phyloP scores from a whole-genome alignment of 1,139 yeast species.

The Candida tropicalis region DNA sequence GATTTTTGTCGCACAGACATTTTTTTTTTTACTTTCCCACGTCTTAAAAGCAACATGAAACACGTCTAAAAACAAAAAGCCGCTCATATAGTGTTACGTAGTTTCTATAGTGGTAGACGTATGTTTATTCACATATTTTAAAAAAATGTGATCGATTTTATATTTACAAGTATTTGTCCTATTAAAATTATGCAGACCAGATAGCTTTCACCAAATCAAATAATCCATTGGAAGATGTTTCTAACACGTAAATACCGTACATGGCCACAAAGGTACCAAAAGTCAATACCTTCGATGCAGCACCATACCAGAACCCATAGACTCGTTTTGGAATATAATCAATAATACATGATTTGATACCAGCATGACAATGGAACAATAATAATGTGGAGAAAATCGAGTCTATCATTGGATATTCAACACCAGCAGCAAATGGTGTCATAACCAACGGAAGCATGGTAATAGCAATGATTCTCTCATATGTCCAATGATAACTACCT shows the following conservation, averaged over 20 bases:
- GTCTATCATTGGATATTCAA: slow-evolving; percentile 69
- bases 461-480: slow-evolving; percentile 69
- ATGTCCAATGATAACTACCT: slow-evolving; percentile 90
- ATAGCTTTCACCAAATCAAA: slow-evolving; percentile 46
- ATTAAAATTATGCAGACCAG: slow-evolving; percentile 35
- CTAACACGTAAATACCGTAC: slow-evolving; percentile 70
- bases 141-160: background rate
- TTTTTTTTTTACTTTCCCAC: too few relatives aligned
- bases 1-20: background rate
- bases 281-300: slow-evolving; percentile 62
- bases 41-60: too few relatives aligned
- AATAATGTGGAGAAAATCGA: slow-evolving; percentile 64
- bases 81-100: too few relatives aligned
- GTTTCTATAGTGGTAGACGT: too few relatives aligned
- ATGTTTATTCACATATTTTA: too few relatives aligned
- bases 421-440: slow-evolving; percentile 71
- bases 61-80: too few relatives aligned
- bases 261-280: slow-evolving; percentile 65
- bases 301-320: slow-evolving; percentile 65
- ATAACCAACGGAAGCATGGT: slow-evolving; percentile 75
- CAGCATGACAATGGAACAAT: slow-evolving; percentile 76
- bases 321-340: slow-evolving; percentile 87
- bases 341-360: slow-evolving; percentile 81
- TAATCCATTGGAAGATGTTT: slow-evolving; percentile 54
- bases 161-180: slow-evolving; percentile 1